phyloP scores from a whole-genome alignment of 169 alveolate species.

The Pseudocohnilembus persalinus region DNA sequence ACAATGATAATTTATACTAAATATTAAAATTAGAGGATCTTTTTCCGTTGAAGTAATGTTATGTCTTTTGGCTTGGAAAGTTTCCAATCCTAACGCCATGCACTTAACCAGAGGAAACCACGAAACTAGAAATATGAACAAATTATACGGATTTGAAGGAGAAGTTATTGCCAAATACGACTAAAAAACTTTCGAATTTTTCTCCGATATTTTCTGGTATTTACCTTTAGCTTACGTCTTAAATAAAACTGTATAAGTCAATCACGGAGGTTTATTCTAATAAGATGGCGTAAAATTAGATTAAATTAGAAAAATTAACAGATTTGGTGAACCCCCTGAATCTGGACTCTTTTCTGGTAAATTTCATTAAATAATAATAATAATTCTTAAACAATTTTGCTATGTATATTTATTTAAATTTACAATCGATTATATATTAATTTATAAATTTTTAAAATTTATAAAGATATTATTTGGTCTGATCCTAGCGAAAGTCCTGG shows the following conservation, averaged over 20 bases:
- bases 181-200: constrained; percentile 92
- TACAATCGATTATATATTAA: no score
- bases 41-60: constrained; percentile 97
- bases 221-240: constrained; percentile 97
- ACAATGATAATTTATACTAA: no score
- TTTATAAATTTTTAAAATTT: no score
- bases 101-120: constrained; percentile 99
- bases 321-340: constrained; percentile 97
- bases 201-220: constrained; percentile 92
- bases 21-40: constrained; percentile 99
- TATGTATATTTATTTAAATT: no score
- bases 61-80: constrained; percentile 89
- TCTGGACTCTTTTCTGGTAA: constrained; percentile 75
- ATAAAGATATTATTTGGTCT: constrained; percentile 95
- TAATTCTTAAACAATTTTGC: not conserved
- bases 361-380: not conserved
- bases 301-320: constrained; percentile 91
- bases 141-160: constrained; percentile 98
- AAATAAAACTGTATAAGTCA: constrained; percentile 93
- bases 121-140: constrained; percentile 97
- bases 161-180: constrained; percentile 97
- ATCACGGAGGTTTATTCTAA: constrained; percentile 98
- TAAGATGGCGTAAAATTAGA: constrained; percentile 94
- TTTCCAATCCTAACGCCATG: constrained; percentile 93
- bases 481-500: constrained; percentile 97